Evolutionary conservation across 352 stramenopile species (phyloP).

Genomic region (Phytopythium ostracodes): DNA sequence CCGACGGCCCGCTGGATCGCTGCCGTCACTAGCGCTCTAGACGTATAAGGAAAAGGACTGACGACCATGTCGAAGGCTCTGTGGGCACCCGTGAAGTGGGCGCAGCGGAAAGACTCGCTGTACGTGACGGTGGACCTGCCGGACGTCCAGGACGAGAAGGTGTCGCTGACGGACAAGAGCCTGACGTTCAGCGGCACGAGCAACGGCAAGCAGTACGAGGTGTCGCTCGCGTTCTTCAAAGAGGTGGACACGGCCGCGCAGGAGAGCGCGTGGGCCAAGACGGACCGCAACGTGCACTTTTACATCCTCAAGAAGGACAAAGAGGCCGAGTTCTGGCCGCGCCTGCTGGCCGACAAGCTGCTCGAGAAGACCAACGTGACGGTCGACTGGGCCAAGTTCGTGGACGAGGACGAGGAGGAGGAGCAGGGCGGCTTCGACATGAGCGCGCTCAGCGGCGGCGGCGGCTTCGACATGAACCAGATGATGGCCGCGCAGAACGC

Average conservation of each 20-base stretch:
- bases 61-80: slow-evolving; percentile 44
- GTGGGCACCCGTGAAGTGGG: slow-evolving; percentile 94
- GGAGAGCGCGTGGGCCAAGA: slow-evolving; percentile 95
- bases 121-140: slow-evolving; percentile 96
- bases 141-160: slow-evolving; percentile 93
- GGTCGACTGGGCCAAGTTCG: slow-evolving; percentile 96
- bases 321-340: slow-evolving; percentile 94
- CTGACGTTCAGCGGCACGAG: slow-evolving; percentile 90
- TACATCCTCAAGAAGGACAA: slow-evolving; percentile 95
- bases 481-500: slow-evolving; percentile 90
- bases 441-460: slow-evolving; percentile 79
- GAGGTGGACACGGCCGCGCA: slow-evolving; percentile 86
- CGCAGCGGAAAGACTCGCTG: slow-evolving; percentile 94
- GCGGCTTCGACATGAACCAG: slow-evolving; percentile 94
- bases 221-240: slow-evolving; percentile 95
- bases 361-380: slow-evolving; percentile 97
- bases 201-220: slow-evolving; percentile 91
- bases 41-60: too few relatives aligned
- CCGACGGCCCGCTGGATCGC: not conserved
- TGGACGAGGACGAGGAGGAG: slow-evolving; percentile 96
- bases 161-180: slow-evolving; percentile 86
- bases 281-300: slow-evolving; percentile 94
- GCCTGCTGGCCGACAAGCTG: slow-evolving; percentile 94
- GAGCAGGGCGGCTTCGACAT: slow-evolving; percentile 85
- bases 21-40: not conserved